Conservation (phyloP, 306 rosid genomes). For the Trichosanthes truncata region DNA sequence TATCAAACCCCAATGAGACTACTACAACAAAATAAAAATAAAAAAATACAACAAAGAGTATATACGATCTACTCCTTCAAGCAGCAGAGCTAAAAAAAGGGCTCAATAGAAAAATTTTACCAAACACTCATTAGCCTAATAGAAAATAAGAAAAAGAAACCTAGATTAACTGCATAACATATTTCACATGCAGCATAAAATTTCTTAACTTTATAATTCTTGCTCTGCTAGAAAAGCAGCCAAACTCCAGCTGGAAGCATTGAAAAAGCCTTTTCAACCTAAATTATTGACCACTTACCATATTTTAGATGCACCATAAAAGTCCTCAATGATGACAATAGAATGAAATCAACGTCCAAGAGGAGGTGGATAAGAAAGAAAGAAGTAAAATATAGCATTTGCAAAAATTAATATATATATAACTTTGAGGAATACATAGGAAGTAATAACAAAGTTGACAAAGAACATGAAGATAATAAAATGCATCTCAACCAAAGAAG, state of each 20-base stretch:
- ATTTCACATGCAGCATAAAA: background rate
- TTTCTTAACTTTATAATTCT: background rate
- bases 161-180: background rate
- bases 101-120: background rate
- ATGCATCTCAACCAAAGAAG: background rate
- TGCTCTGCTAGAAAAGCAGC: background rate
- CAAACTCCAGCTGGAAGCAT: background rate
- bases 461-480: background rate
- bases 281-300: background rate
- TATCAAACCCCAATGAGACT: background rate
- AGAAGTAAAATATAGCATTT: background rate
- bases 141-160: background rate
- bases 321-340: background rate
- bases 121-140: background rate
- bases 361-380: background rate
- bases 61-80: background rate
- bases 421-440: background rate
- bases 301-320: background rate
- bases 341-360: background rate
- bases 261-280: background rate
- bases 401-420: background rate
- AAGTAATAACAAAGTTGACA: background rate
- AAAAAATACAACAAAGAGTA: background rate
- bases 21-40: no score
- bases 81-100: no score